Evolutionary conservation across 2,329 filamentous ascomycete genomes (phyloP).

Genomic region (Xylariaceae sp.): DNA sequence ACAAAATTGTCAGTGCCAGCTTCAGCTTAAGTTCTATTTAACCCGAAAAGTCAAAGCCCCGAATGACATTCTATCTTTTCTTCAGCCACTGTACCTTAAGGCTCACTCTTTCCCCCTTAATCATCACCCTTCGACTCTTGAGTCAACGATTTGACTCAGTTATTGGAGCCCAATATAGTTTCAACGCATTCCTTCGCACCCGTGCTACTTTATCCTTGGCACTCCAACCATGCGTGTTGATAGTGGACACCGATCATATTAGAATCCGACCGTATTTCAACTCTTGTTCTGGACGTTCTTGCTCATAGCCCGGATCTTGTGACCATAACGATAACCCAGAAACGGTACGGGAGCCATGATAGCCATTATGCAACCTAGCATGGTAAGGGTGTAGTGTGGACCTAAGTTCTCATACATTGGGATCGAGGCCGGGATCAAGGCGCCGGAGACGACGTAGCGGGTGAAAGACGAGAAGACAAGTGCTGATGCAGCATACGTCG

Average conservation of each 20-base stretch:
- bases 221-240: not conserved
- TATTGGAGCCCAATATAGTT: no score
- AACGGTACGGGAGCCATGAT: conserved; percentile 48
- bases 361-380: conserved; percentile 42
- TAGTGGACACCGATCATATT: not conserved
- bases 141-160: no score
- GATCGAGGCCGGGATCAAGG: conserved; percentile 34
- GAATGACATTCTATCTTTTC: not conserved
- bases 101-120: not conserved
- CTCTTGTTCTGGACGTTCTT: conserved; percentile 29
- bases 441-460: conserved; percentile 44
- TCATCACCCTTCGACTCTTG: no score
- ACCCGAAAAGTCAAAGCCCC: not conserved
- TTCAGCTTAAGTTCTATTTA: not conserved
- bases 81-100: not conserved
- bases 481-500: conserved; percentile 44
- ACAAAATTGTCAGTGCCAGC: not conserved
- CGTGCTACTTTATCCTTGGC: no score
- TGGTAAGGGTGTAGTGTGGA: conserved; percentile 43
- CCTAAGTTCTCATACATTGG: conserved; percentile 44
- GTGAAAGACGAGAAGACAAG: conserved; percentile 46
- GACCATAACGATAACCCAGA: conserved; percentile 44
- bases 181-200: no score
- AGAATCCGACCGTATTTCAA: conserved; percentile 2
- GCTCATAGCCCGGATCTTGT: conserved; percentile 36